Conservation (phyloP, 306 rosid genomes). For the Morella rubra region DNA sequence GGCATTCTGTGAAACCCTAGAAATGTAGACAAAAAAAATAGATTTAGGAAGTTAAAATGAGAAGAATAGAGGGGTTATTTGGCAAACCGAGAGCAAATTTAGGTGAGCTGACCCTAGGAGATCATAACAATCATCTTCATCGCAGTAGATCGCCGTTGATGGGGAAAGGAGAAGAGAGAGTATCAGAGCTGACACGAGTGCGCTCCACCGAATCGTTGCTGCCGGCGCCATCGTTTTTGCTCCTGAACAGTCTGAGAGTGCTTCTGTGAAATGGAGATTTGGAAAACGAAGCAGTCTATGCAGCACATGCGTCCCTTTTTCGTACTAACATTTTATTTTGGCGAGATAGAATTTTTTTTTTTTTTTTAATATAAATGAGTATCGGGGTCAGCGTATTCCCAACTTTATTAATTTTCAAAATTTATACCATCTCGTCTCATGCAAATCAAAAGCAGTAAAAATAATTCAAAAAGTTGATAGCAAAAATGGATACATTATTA, state of each 20-base stretch:
- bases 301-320: background rate
- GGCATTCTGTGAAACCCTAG: slow-evolving; percentile 79
- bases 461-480: too few species aligned
- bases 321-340: too few species aligned
- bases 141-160: slow-evolving; percentile 87
- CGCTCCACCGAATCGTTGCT: slow-evolving; percentile 67
- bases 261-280: background rate
- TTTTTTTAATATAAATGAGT: too few species aligned
- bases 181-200: slow-evolving; percentile 28
- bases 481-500: too few species aligned
- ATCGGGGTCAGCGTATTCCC: too few species aligned
- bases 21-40: background rate
- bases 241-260: background rate
- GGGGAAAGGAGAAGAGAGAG: slow-evolving; percentile 49
- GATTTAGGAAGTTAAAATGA: slow-evolving; percentile 5
- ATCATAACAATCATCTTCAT: slow-evolving; percentile 98
- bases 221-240: slow-evolving; percentile 57
- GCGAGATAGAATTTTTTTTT: too few species aligned
- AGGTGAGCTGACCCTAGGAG: slow-evolving; percentile 70
- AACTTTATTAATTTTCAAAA: too few species aligned
- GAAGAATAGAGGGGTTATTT: slow-evolving; percentile 6
- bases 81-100: background rate
- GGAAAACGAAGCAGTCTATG: background rate
- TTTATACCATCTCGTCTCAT: too few species aligned
- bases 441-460: too few species aligned